Conservation (phyloP, 371 early-diverging fungal genomes). For the Coemansia sp. region DNA sequence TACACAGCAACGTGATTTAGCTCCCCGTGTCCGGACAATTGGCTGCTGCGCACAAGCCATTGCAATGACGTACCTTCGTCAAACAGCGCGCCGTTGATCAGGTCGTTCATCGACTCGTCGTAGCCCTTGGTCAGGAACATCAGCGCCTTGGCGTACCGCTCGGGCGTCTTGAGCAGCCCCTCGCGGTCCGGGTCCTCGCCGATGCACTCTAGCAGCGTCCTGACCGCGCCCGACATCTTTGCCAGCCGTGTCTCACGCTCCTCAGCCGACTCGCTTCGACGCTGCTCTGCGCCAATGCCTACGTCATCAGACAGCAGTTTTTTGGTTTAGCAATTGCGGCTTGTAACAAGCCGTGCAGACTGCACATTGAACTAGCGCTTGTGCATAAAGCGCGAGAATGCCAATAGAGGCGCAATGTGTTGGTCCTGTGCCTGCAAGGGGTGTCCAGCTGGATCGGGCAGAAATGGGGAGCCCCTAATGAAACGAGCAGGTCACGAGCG, state of each 20-base stretch:
- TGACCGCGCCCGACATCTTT: constrained; percentile 83
- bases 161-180: constrained; percentile 93
- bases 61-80: constrained; percentile 72
- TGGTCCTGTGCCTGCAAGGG: no score
- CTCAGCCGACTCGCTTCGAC: constrained; percentile 74
- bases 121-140: constrained; percentile 97
- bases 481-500: no score
- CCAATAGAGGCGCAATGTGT: no score
- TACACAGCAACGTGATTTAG: constrained; percentile 16
- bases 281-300: constrained; percentile 63
- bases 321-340: not conserved
- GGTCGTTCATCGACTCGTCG: constrained; percentile 71
- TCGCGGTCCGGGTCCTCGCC: constrained; percentile 96
- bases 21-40: not conserved
- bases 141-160: constrained; percentile 95
- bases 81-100: constrained; percentile 91
- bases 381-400: no score
- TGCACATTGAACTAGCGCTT: no score
- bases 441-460: no score
- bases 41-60: not conserved
- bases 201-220: constrained; percentile 83
- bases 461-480: no score
- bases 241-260: constrained; percentile 66
- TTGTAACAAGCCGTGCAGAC: not conserved
- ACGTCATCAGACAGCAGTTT: not conserved